Base-by-base conservation (phyloP, 495 filamentous ascomycete genomes). In the Bathelium albidoporum region DNA sequence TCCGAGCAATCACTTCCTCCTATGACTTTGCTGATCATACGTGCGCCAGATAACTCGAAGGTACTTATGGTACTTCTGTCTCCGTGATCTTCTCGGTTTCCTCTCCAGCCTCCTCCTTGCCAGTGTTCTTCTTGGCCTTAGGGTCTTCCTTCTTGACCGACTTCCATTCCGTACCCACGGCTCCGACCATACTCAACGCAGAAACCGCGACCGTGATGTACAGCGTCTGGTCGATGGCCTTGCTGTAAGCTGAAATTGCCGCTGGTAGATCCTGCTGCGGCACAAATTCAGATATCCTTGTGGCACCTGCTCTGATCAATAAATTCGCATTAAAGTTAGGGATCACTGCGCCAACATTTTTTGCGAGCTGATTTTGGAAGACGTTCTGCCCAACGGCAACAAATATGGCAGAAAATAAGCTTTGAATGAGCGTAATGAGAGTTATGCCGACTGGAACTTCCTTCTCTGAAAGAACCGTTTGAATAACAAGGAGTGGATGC, bases 241-340 rank as follows among this genome's bases (percentile, higher is more conserved):
- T 72, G 64, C 89, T 93, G 70, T 92, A 96, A 0, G 89, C 87
- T 39, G 71, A n/a, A 24, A 86, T 75, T 18, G 95, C 85, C 0
- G 68, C 75, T 0, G 79, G 69, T 28, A 92, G 69, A 28, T 72
- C 66, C 5, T 80, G 70, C 0, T 73, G 39, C 0, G 75, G 67
- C 32, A 71, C 60, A 18, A 60, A 32, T 34, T 31, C 32, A 62
- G 83, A 80, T 16, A 94, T 69, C 67, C 78, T 78, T 3, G 89
- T 93, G 2, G 89, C 88, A 29, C 91, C 91, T 9, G 82, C 79
- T 0, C 69, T 64, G 0, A 87, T 69, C 0, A 93, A 74, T 26
- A 77, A 60, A 0, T 41, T 24, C 1, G 83, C 74, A 63, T 87
- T 68, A 16, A 84, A 62, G 1, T 72, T 72, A 0, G 87, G 87